phyloP scores from a whole-genome alignment of 1,284 basidiomycete genomes.

The Trametes hirsuta region DNA sequence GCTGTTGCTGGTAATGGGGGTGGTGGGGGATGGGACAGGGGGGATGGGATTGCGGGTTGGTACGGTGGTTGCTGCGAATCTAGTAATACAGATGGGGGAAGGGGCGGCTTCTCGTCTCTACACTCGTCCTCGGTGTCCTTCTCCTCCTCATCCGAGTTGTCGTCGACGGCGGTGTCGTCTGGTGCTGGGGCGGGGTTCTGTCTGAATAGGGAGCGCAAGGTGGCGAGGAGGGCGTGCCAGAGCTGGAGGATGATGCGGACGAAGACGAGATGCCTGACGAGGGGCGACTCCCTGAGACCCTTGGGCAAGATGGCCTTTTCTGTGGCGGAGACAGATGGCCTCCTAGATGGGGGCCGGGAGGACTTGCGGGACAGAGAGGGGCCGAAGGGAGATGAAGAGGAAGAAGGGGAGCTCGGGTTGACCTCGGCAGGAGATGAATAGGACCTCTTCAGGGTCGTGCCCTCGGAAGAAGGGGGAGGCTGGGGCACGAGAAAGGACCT shows the following conservation, averaged over 20 bases:
- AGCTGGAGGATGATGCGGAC: conserved; percentile 53
- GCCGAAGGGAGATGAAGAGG: conserved; percentile 23
- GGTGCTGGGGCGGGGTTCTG: conserved; percentile 10
- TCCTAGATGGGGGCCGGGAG: conserved; percentile 28
- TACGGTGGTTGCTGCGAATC: conserved; percentile 27
- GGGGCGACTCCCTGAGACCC: conserved; percentile 27
- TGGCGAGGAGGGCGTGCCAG: conserved; percentile 54
- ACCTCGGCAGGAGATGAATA: conserved; percentile 51
- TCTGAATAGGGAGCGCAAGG: conserved; percentile 47
- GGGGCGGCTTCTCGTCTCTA: conserved; percentile 37
- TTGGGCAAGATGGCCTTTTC: conserved; percentile 30
- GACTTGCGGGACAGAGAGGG: conserved; percentile 27
- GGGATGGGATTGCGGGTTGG: conserved; percentile 30
- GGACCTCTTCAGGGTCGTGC: conserved; percentile 47
- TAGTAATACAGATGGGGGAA: conserved; percentile 27
- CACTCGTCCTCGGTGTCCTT: conserved; percentile 45
- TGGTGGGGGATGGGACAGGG: conserved; percentile 25
- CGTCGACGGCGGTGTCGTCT: conserved; percentile 31
- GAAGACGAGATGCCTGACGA: conserved; percentile 53
- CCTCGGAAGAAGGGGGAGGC: conserved; percentile 21
- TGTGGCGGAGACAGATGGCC: conserved; percentile 29
- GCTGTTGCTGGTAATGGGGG: not conserved
- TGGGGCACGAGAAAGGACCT: conserved; percentile 53
- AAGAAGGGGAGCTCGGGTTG: conserved; percentile 24
- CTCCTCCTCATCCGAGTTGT: conserved; percentile 40